Evolutionary conservation across 345 rosid species (phyloP).

Genomic region (Cardamine resedifolia): DNA sequence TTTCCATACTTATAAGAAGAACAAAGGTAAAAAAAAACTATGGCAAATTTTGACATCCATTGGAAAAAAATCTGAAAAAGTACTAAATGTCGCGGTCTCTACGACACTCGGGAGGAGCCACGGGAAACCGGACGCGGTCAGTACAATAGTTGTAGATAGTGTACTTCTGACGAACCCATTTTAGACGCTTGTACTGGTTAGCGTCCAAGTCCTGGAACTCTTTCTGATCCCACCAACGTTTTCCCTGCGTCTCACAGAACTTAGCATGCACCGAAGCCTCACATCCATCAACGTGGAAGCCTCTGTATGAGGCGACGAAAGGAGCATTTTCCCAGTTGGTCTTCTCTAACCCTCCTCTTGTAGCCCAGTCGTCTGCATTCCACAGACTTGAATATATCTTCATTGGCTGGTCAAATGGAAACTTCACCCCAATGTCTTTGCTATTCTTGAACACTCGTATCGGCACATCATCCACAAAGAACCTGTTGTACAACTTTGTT

Average conservation of each 20-base stretch:
- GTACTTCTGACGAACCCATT: constrained; percentile 55
- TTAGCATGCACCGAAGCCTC: constrained; percentile 62
- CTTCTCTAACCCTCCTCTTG: constrained; percentile 84
- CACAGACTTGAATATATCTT: constrained; percentile 82
- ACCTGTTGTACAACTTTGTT: constrained; percentile 40
- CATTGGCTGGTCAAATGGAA: constrained; percentile 85
- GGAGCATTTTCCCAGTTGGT: constrained; percentile 88
- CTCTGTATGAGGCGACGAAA: constrained; percentile 55
- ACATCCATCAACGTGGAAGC: constrained; percentile 66
- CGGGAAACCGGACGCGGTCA: constrained; percentile 47
- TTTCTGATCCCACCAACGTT: constrained; percentile 72
- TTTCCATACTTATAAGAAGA: background rate
- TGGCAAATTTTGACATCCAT: background rate
- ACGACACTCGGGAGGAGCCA: constrained; percentile 50
- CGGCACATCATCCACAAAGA: constrained; percentile 70
- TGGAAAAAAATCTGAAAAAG: background rate
- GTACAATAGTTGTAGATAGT: constrained; percentile 66
- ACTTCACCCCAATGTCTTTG: constrained; percentile 69
- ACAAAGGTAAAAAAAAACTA: background rate
- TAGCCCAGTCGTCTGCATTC: constrained; percentile 95
- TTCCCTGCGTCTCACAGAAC: constrained; percentile 73
- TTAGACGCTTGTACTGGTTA: constrained; percentile 50
- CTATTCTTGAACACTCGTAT: constrained; percentile 82
- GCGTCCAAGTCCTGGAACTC: constrained; percentile 61
- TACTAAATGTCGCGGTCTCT: constrained; percentile 54